These are phyloP conservation scores for Globisporangium cylindrosporum DNA, from an alignment of 352 stramenopile genomes.

Conservation along the genomic window DNA sequence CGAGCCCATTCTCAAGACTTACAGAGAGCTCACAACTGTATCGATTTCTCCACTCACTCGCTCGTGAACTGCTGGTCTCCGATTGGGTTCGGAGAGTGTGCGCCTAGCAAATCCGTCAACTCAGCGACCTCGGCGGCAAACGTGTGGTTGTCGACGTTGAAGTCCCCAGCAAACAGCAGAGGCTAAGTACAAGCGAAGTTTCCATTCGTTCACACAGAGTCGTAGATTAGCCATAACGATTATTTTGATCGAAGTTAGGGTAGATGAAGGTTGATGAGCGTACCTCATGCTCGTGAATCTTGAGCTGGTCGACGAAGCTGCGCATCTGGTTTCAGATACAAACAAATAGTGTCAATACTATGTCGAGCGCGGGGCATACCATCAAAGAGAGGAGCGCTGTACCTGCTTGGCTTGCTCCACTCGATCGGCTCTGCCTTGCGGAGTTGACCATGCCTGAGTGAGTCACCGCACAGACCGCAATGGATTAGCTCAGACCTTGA, in stretches of 20 bases:
- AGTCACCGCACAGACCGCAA: neutral
- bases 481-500: neutral
- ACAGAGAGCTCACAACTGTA: too few relatives aligned
- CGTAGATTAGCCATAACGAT: neutral
- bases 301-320: slow-evolving; percentile 53
- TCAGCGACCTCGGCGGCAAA: slow-evolving; percentile 66
- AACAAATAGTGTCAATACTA: neutral
- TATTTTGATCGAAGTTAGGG: neutral
- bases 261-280: neutral
- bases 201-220: slow-evolving; percentile 4
- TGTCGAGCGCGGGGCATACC: neutral
- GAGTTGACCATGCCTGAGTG: slow-evolving; percentile 70
- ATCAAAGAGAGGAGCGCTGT: neutral
- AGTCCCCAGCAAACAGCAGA: slow-evolving; percentile 77
- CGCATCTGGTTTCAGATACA: slow-evolving; percentile 37
- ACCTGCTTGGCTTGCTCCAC: slow-evolving; percentile 71
- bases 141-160: slow-evolving; percentile 84
- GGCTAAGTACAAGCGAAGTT: slow-evolving; percentile 29
- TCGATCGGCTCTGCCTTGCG: slow-evolving; percentile 53
- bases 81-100: slow-evolving; percentile 38
- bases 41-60: slow-evolving; percentile 45
- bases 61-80: slow-evolving; percentile 71
- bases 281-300: slow-evolving; percentile 70
- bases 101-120: slow-evolving; percentile 53
- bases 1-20: too few relatives aligned